Base-by-base conservation (phyloP, 2,329 filamentous ascomycete genomes). In the Aschersonia sp. region DNA sequence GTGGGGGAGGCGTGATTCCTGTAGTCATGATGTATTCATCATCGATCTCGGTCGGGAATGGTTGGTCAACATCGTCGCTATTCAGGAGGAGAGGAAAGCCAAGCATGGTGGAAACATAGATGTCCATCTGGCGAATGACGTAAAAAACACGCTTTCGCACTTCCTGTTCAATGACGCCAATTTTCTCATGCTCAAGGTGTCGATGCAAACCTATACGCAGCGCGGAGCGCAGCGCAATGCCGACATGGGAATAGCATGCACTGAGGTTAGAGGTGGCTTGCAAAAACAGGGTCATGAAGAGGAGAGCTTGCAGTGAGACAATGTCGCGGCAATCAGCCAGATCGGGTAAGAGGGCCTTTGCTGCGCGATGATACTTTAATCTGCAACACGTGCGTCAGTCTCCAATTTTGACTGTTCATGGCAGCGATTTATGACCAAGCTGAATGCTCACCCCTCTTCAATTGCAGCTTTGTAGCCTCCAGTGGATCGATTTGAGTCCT, bases 271-370 rank as follows among this genome's bases (percentile, higher is more conserved):
- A 84, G 2, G 86, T 85, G 2, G 83, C 80, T 58, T 92, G 86
- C 1, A 91, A 71, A 58, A 89, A 92, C 3, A 91, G 68, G 45
- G 89, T 84, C 74, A 89, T 85, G 60, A 87, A 89, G 28, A 89
- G 67, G 5, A 92, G 72, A 2, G 83, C 79, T 61, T 92, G 85
- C 6, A 91, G 67, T 1, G 85, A 85, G 28, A 73, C 76, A 43
- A 91, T 69, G 58, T 89, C 85, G 44, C 85, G 79, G 55, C 84
- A 89, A 51, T 82, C 78, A 1, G 78, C 78, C 43, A 82, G 69
- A 51, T 82, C 79, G 49, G 77, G 72, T 45, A 89, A 67, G 49
- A 89, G 70, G 43, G 77, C 67, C 48, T 84, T 75, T 4, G 84
- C 78, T 3, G 75, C 74, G 54, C 77, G 78, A 60, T 87, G 89